Evolutionary conservation across 1,139 yeast genomes (phyloP).

Genomic region (Blastobotrys petasosporus): DNA sequence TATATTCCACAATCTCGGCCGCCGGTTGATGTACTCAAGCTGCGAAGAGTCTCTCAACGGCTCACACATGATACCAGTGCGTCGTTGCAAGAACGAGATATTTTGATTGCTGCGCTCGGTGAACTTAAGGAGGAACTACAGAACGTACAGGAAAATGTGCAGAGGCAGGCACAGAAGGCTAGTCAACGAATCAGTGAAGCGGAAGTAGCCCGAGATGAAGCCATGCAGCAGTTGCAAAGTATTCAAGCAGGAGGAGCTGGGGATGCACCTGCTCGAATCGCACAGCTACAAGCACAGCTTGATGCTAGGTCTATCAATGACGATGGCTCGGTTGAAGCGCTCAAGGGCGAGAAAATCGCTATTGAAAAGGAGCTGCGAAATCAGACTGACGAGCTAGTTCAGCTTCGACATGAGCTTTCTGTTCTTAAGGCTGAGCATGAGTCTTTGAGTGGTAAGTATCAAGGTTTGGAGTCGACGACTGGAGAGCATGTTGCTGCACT

Average conservation of each 20-base stretch:
- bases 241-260: constrained; percentile 9
- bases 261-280: background rate
- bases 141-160: constrained; percentile 28
- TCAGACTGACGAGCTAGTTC: constrained; percentile 24
- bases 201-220: constrained; percentile 26
- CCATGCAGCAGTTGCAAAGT: constrained; percentile 10
- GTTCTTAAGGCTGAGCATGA: constrained; percentile 21
- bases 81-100: constrained; percentile 27
- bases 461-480: constrained; percentile 25
- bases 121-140: constrained; percentile 33
- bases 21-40: constrained; percentile 28
- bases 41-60: constrained; percentile 29
- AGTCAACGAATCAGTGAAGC: constrained; percentile 27
- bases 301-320: constrained; percentile 4
- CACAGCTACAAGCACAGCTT: background rate
- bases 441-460: constrained; percentile 14
- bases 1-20: constrained; percentile 27
- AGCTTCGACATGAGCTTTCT: constrained; percentile 24
- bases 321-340: constrained; percentile 6
- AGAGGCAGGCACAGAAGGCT: constrained; percentile 33
- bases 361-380: constrained; percentile 25
- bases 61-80: constrained; percentile 26
- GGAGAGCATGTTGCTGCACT: constrained; percentile 27
- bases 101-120: constrained; percentile 28
- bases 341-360: constrained; percentile 19